A percentile compares a stretch with the other conserved stretches of the same genome.
These are phyloP conservation scores for Fusarium anthophilum DNA, from an alignment of 2,329 filamentous ascomycete species.

Conservation along the genomic window DNA sequence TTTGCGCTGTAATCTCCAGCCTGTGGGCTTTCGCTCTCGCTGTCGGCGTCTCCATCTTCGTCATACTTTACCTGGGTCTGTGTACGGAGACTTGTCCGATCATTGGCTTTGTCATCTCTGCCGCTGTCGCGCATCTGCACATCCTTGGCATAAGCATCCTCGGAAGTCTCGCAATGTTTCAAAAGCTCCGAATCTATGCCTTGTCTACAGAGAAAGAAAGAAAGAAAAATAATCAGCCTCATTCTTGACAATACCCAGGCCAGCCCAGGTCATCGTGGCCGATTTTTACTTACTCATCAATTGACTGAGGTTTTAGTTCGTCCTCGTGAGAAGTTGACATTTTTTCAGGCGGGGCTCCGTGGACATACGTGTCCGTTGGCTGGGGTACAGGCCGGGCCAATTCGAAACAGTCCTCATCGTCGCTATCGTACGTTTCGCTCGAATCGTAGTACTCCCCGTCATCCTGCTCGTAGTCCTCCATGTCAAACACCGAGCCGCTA, in stretches of 20 bases:
- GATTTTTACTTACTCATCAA: constrained; percentile 19
- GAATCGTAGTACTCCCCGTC: constrained; percentile 49
- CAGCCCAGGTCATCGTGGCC: neutral
- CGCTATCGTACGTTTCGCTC: constrained; percentile 41
- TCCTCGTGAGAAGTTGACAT: constrained; percentile 31
- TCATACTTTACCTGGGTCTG: constrained; percentile 6
- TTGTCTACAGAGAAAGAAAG: neutral
- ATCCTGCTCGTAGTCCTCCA: constrained; percentile 68
- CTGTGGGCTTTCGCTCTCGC: neutral
- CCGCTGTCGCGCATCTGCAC: constrained; percentile 6
- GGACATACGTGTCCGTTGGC: constrained; percentile 57
- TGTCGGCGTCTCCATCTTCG: constrained; percentile 2
- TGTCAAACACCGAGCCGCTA: constrained; percentile 59
- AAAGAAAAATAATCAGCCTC: neutral
- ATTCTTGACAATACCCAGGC: neutral
- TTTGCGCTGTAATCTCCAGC: constrained; percentile 25
- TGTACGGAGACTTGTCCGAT: constrained; percentile 19
- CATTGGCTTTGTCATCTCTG: constrained; percentile 11
- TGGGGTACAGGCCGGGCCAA: constrained; percentile 67
- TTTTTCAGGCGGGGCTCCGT: constrained; percentile 27
- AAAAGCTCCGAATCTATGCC: neutral
- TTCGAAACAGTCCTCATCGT: constrained; percentile 65
- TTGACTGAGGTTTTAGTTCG: constrained; percentile 7
- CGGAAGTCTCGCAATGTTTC: constrained; percentile 9
- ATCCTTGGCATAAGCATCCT: constrained; percentile 1